phyloP scores from a whole-genome alignment of 495 filamentous ascomycete species.

The Penicillium fimorum region DNA sequence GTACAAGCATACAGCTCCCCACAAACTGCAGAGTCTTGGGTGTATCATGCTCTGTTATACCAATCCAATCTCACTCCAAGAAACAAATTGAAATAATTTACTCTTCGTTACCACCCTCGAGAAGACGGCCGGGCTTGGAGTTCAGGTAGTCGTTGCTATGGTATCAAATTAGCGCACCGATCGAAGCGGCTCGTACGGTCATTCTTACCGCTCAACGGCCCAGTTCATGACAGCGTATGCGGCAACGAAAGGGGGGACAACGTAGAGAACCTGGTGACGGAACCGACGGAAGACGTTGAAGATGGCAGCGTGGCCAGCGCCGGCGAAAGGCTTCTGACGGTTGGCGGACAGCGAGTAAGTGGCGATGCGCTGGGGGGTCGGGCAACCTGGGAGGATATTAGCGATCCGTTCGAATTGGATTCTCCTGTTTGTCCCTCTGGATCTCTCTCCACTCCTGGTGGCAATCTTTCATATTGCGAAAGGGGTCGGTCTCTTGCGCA shows the following conservation, averaged over 20 bases:
- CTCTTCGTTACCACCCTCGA: slow-evolving; percentile 35
- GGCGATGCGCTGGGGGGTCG: slow-evolving; percentile 61
- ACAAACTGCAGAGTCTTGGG: slow-evolving; percentile 13
- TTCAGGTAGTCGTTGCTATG: slow-evolving; percentile 86
- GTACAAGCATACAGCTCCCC: slow-evolving; percentile 42
- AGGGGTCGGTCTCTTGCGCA: slow-evolving; percentile 9
- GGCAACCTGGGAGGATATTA: slow-evolving; percentile 34
- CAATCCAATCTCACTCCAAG: slow-evolving; percentile 16
- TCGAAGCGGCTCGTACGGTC: neutral
- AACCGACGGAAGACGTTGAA: slow-evolving; percentile 62
- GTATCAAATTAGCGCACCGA: neutral
- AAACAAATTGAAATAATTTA: slow-evolving; percentile 30
- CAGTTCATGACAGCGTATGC: slow-evolving; percentile 81
- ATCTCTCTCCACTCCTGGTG: neutral
- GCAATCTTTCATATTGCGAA: neutral
- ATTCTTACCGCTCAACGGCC: slow-evolving; percentile 73
- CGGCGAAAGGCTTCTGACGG: slow-evolving; percentile 63
- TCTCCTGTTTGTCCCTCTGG: too few relatives aligned
- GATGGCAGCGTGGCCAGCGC: slow-evolving; percentile 59
- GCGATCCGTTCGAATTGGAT: neutral
- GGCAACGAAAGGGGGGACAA: slow-evolving; percentile 71
- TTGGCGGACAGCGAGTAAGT: slow-evolving; percentile 62
- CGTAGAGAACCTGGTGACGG: slow-evolving; percentile 72
- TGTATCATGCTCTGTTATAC: slow-evolving; percentile 20
- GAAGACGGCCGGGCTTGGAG: slow-evolving; percentile 78